Evolutionary conservation across 805 yeast species (phyloP), one percentile per base, ranked within the genome.

Genomic region (Metschnikowia gruessii): DNA sequence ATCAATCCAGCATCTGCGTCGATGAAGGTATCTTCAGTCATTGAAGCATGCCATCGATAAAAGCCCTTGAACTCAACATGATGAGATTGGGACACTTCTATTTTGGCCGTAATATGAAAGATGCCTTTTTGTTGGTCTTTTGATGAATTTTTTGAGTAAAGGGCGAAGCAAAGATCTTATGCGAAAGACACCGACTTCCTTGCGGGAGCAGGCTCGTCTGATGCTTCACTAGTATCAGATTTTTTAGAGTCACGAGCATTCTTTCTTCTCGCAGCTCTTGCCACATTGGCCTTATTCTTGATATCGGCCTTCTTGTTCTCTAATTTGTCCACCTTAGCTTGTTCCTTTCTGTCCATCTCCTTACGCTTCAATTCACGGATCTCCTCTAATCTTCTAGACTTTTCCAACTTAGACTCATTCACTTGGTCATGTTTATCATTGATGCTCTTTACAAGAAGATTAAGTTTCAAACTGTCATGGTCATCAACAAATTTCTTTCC

Each of bases 321-420:
- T 36, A 90, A 65, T 62, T 83, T 83, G 45, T 74, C 77, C 50
- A 75, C 69, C 69, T 89, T 88, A 29, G 70, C 81, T 44, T 77
- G 77, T 57, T 92, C 97, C 61, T 84, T 85, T 62, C 85, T 74
- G 63, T 92, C 97, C 53, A 92, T 80, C 64, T 94, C 98, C 66
- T 83, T 76, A 59, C 88, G 81, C 70, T 86, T 88, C 54, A 89
- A 72, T 37, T 89, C 96, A 60, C 99, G 78, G 49, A 92, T 80
- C 56, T 87, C 95, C 65, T 92, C 97, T 40, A 94, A 74, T 65
- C 95, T 83, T 61, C 87, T 81, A 0, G 96, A 83, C 61, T 87
- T 88, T 62, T 92, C 99, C 46, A 94, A 72, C 66, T 90, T 94
- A 55, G 96, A 85, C 60, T 91, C 96, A 57, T 85, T 83, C 8